Evolutionary conservation across 1,284 basidiomycete genomes (phyloP), one percentile per base, ranked within the genome.

Genomic region (Ganoderma multipileum): DNA sequence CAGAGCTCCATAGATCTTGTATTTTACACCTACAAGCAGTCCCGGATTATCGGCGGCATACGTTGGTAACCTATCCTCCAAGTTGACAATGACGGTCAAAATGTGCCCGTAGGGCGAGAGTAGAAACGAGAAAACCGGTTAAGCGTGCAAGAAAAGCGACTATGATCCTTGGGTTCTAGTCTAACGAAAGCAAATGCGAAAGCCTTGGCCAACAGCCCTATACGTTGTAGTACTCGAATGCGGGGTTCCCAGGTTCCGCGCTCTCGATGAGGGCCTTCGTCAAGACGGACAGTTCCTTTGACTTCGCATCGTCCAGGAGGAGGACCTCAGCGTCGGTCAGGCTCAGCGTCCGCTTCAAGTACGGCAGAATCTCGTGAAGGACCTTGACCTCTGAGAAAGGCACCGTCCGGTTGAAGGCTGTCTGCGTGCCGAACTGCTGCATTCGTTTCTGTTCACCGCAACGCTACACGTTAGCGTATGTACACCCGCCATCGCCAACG

Each of bases 341-440:
- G 74, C 86, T 89, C 79, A 99, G 84, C 20, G 93, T 91, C 73
- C 92, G 91, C 83, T 93, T 94, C 78, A 99, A 84, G 82, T 98
- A 98, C 0, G 93, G 90, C 74, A 90, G 77, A 63, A 95, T 85
- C 73, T 93, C 89, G 26, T 80, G 77, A 75, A 99, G 82, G 26
- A 95, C 91, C n/a, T 89, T 87, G 33, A 86, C 82, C 82, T 99
- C 97, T 8, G 93, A 91, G 85, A 98, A 99, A 1, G 92, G 90
- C 70, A 99, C 83, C 11, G 89, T 86, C n/a, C 97, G 89, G 76
- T 95, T 89, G 85, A 99, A 97, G 0, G 95, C 95, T 0, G 87
- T 87, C 74, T 91, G 82, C 36, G 92, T 89, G 28, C 95, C 95
- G 76, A 93, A 90, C 75, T 93, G 89, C 2, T 88, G 83, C 79